Conservation (phyloP, 257 asterid genomes). For the Solanum tacnaense region DNA sequence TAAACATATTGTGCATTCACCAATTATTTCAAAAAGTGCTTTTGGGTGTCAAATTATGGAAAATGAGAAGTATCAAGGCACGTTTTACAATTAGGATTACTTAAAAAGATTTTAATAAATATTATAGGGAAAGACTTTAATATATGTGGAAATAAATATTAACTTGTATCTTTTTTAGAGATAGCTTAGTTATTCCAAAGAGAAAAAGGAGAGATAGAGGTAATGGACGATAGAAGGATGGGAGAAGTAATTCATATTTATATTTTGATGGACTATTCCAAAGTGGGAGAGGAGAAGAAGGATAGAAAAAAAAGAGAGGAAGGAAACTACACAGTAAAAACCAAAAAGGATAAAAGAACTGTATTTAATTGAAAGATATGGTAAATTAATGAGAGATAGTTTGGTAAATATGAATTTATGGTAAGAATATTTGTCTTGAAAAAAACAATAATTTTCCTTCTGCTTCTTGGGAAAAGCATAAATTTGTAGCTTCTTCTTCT, state of each 20-base stretch:
- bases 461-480: neutral
- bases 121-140: neutral
- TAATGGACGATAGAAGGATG: neutral
- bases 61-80: neutral
- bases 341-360: neutral
- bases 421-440: neutral
- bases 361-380: neutral
- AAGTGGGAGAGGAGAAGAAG: neutral
- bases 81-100: neutral
- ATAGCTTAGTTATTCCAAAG: neutral
- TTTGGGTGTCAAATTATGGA: neutral
- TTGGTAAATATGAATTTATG: neutral
- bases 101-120: neutral
- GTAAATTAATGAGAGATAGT: neutral
- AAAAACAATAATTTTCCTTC: neutral
- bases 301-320: neutral
- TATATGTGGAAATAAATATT: neutral
- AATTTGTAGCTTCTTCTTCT: neutral
- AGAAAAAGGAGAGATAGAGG: neutral
- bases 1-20: neutral
- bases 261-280: neutral
- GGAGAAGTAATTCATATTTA: neutral
- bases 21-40: neutral
- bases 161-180: neutral
- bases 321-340: neutral